Evolutionary conservation across 2,329 filamentous ascomycete genomes (phyloP), one percentile per base, ranked within the genome.

Genomic region (Xylariaceae sp.): DNA sequence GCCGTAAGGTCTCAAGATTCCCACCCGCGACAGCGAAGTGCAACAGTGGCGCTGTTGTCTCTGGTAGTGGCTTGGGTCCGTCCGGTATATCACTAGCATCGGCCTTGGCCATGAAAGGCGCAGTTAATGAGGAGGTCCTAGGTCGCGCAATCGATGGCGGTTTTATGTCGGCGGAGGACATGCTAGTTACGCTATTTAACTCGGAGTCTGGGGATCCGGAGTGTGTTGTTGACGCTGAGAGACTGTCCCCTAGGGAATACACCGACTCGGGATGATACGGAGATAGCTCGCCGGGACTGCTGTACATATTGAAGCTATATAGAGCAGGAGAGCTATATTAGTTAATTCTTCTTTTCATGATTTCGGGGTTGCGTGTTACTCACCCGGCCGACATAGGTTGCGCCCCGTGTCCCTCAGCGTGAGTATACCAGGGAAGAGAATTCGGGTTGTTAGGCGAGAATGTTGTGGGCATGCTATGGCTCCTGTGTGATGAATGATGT

Each of bases 11-110:
- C 39, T 68, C 67, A 40, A 63, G 53, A 47, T 67, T 65, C 1
- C 67, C 67, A 6, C 64, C 61, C 10, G 63, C 66, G n/a, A 68
- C 59, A 8, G 67, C 67, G 41, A 69, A 68, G 55, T 69, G 67
- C 43, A 68, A 60, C 8, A 68, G 57, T 9, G 67, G 63, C n/a
- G 66, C 64, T 15, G 62, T 66, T 8, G 63, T 68, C 49, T 67
- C 64, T 8, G 64, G 65, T 26, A 67, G 56, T 29, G 61, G 51
- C 40, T 63, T 62, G 29, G 61, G 57, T 43, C 47, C 48, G n/a
- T 52, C 55, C 13, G 53, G 39, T 32, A 57, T n/a, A 18, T 26
- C 26, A 8, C 44, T 13, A 5, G 47, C 29, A 45, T 49, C 56
- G 43, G 52, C 9, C 36, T 39, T 53, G 8, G 49, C 15, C 40